phyloP scores from a whole-genome alignment of 108 stramenopile species.

The Nitzschia sp. region DNA sequence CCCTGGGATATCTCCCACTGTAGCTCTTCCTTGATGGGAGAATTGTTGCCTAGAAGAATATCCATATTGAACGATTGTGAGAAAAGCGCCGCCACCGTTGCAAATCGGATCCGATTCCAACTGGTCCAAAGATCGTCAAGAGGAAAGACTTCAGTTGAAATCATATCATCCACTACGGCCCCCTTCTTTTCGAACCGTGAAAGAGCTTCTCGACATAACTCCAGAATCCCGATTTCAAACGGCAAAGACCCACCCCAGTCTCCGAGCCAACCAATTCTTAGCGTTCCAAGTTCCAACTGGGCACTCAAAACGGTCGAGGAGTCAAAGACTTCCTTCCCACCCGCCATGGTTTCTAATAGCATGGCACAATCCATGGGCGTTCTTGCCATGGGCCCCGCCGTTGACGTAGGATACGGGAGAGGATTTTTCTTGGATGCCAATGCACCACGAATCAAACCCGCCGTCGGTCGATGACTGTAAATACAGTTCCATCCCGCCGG shows the following conservation, averaged over 20 bases:
- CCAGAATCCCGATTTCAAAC: conserved; percentile 48
- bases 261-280: conserved; percentile 53
- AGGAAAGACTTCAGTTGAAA: conserved; percentile 20
- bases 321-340: conserved; percentile 35
- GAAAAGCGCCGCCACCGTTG: conserved; percentile 17
- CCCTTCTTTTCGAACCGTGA: conserved; percentile 10
- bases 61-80: conserved; percentile 12
- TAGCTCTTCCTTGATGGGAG: conserved; percentile 38
- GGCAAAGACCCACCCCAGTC: conserved; percentile 54
- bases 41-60: conserved; percentile 6
- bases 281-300: neutral
- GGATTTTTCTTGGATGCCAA: conserved; percentile 10
- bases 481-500: conserved; percentile 68
- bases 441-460: conserved; percentile 32
- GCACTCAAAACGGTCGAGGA: conserved; percentile 27
- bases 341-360: conserved; percentile 53
- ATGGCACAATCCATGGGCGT: conserved; percentile 49
- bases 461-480: conserved; percentile 61
- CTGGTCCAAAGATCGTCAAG: conserved; percentile 41
- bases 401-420: conserved; percentile 51
- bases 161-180: conserved; percentile 9
- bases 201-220: conserved; percentile 34
- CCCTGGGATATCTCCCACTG: conserved; percentile 48
- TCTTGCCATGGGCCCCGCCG: conserved; percentile 60
- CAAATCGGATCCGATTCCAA: conserved; percentile 48